Conservation (phyloP, 345 rosid genomes). For the Hypericum androsaemum region DNA sequence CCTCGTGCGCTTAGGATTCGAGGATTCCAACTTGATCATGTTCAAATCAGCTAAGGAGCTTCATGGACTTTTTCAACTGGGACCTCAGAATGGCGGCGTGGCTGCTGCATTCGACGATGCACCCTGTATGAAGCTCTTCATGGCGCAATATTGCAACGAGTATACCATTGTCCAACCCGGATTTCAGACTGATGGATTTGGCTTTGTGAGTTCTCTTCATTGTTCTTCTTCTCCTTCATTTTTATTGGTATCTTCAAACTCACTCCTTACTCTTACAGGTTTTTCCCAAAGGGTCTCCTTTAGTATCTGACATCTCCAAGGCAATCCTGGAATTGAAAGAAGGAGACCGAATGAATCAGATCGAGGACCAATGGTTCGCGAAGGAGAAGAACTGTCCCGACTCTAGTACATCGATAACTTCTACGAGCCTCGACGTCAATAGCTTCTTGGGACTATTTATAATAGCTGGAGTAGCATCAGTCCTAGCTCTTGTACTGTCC, state of each 20-base stretch:
- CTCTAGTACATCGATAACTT: background rate
- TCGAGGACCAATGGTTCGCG: background rate
- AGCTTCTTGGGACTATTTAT: conserved; percentile 1
- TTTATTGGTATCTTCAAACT: background rate
- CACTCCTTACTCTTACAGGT: background rate
- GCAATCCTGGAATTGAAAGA: background rate
- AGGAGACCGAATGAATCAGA: background rate
- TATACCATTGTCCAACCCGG: background rate
- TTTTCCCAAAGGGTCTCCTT: background rate
- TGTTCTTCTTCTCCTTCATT: background rate
- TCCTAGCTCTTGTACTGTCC: background rate
- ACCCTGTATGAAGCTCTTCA: background rate
- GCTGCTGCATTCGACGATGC: conserved; percentile 1
- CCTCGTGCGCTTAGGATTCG: background rate
- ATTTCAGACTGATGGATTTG: background rate
- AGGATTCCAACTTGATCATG: background rate
- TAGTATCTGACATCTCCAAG: conserved; percentile 1
- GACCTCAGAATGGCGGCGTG: background rate
- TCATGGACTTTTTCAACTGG: background rate
- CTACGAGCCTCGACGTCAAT: background rate
- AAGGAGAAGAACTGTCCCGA: background rate
- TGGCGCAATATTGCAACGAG: background rate
- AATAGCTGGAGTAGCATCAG: background rate
- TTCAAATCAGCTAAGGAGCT: background rate
- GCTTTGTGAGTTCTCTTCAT: background rate